These are phyloP conservation scores for Dalbergia cochinchinensis DNA, from an alignment of 306 rosid species.

Conservation along the genomic window DNA sequence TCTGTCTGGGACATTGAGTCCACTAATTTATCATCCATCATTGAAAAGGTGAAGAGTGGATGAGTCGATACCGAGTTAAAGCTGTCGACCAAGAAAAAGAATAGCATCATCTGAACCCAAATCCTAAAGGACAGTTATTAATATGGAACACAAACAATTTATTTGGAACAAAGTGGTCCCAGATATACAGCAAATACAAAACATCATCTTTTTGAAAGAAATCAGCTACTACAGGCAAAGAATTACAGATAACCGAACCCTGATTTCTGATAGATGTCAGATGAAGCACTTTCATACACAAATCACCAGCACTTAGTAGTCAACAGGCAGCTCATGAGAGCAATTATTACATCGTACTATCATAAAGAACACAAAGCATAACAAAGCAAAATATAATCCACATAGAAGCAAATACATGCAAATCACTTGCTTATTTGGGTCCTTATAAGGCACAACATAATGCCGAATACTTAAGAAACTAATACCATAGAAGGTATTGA, in stretches of 20 bases:
- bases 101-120: neutral
- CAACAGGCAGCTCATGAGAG: slow-evolving; percentile 34
- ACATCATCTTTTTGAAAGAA: neutral
- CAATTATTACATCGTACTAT: slow-evolving; percentile 38
- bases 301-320: neutral
- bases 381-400: slow-evolving; percentile 11
- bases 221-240: neutral
- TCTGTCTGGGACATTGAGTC: no score
- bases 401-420: slow-evolving; percentile 4
- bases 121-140: no score
- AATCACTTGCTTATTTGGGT: neutral
- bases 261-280: neutral
- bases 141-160: neutral
- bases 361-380: slow-evolving; percentile 10
- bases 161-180: neutral
- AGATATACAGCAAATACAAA: neutral
- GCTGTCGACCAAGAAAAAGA: neutral
- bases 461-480: slow-evolving; percentile 47
- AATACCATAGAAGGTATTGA: slow-evolving; percentile 46
- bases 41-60: no score
- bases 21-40: no score
- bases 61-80: no score
- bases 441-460: slow-evolving; percentile 37
- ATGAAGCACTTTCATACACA: slow-evolving; percentile 12
- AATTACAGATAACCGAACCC: neutral